A percentile compares a stretch with the other conserved stretches of the same genome.
Evolutionary conservation across 495 filamentous ascomycete genomes (phyloP).

Genomic region (Penicillium paxilli): DNA sequence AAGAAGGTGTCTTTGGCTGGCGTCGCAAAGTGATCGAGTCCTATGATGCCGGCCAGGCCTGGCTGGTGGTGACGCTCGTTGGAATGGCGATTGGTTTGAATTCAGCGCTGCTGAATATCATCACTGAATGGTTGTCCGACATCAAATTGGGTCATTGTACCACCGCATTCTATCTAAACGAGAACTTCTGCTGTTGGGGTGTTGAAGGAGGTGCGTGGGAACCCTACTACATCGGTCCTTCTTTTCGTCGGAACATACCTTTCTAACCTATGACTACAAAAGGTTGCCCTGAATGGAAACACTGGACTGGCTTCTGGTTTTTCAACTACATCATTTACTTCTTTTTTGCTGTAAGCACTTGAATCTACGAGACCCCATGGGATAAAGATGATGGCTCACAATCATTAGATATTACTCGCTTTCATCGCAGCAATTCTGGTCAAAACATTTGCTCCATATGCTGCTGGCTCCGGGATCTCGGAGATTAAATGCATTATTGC

Average conservation of each 20-base stretch:
- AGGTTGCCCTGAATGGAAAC: constrained; percentile 89
- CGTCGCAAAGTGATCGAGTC: constrained; percentile 78
- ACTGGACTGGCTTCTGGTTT: constrained; percentile 76
- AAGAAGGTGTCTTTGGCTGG: constrained; percentile 74
- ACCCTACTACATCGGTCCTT: not conserved
- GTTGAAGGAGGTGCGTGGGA: constrained; percentile 70
- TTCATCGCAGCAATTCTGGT: constrained; percentile 81
- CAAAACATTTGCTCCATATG: constrained; percentile 93
- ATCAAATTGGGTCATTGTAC: constrained; percentile 93
- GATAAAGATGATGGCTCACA: constrained; percentile 7
- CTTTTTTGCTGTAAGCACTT: constrained; percentile 69
- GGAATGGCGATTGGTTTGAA: constrained; percentile 91
- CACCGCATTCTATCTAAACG: constrained; percentile 95
- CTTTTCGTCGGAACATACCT: not conserved
- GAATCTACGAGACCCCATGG: no score
- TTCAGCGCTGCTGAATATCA: constrained; percentile 90
- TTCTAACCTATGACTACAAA: not conserved
- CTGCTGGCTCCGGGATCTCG: constrained; percentile 94
- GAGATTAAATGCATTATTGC: constrained; percentile 99
- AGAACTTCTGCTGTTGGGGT: constrained; percentile 98
- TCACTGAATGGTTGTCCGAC: constrained; percentile 96
- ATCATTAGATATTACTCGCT: constrained; percentile 71
- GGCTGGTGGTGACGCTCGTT: constrained; percentile 96
- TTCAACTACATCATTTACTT: constrained; percentile 90
- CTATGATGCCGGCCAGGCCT: constrained; percentile 95